These are phyloP conservation scores for Otatea glauca DNA, from an alignment of 176 grass and related monocot genomes.

Conservation along the genomic window DNA sequence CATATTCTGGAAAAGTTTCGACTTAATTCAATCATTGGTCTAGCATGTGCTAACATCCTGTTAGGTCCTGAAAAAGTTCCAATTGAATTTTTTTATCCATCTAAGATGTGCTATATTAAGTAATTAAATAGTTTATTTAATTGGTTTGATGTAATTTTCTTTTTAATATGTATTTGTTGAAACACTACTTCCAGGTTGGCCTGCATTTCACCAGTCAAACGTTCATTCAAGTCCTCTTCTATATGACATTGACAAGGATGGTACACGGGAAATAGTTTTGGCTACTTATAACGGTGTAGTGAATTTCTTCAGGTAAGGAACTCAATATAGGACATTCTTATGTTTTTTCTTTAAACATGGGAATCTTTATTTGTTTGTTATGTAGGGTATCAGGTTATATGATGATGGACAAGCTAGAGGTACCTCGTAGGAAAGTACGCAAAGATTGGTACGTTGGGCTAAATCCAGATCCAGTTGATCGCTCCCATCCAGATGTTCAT, in stretches of 20 bases:
- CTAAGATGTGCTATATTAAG: not conserved
- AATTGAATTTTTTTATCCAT: constrained; percentile 15
- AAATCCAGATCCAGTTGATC: constrained; percentile 76
- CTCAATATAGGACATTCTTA: constrained; percentile 9
- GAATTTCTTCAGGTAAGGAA: constrained; percentile 84
- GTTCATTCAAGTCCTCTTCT: constrained; percentile 89
- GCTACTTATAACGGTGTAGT: constrained; percentile 94
- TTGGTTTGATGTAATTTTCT: constrained; percentile 17
- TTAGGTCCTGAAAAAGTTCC: constrained; percentile 31
- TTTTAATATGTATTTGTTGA: constrained; percentile 27
- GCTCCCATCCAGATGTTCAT: constrained; percentile 91
- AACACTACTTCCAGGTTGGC: constrained; percentile 65
- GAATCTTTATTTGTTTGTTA: constrained; percentile 49
- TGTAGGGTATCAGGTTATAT: constrained; percentile 89
- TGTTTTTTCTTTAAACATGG: constrained; percentile 8
- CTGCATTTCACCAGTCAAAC: constrained; percentile 95
- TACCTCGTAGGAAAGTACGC: constrained; percentile 86
- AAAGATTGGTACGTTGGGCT: constrained; percentile 97
- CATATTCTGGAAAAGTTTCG: constrained; percentile 14
- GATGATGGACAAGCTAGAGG: constrained; percentile 97
- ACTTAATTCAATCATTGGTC: not conserved
- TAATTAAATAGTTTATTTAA: not conserved
- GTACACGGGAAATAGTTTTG: constrained; percentile 82
- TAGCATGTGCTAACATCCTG: constrained; percentile 17
- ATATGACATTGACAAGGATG: constrained; percentile 93